A percentile compares a stretch with the other conserved stretches of the same genome.
phyloP scores from a whole-genome alignment of 2,329 filamentous ascomycete species.

The Talaromyces sp. region DNA sequence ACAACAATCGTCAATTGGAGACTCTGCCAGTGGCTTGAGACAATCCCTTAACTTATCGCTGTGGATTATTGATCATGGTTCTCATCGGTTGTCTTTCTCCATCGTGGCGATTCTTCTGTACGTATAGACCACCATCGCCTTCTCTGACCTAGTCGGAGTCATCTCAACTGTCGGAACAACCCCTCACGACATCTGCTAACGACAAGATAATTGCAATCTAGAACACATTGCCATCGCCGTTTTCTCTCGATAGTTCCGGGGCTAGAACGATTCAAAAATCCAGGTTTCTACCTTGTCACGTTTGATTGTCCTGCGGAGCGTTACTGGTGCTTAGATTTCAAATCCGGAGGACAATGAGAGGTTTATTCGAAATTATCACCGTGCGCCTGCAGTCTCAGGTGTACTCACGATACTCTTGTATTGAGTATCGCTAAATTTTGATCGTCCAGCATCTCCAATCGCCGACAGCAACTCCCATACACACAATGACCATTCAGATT shows the following conservation, averaged over 20 bases:
- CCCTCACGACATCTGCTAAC: not conserved
- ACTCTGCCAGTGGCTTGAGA: too few relatives aligned
- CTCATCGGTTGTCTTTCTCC: not conserved
- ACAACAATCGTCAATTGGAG: not conserved
- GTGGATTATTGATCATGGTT: not conserved
- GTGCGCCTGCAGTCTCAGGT: constrained; percentile 26
- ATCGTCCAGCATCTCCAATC: constrained; percentile 6
- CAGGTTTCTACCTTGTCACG: not conserved
- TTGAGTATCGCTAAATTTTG: constrained; percentile 9
- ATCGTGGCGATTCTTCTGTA: not conserved
- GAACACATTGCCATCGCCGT: not conserved
- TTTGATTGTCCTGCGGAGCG: not conserved
- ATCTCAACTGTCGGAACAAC: not conserved
- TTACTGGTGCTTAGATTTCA: not conserved
- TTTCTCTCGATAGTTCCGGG: not conserved
- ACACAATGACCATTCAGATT: constrained; percentile 23
- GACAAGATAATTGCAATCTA: not conserved
- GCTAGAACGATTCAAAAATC: not conserved
- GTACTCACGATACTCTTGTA: constrained; percentile 16
- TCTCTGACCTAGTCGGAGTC: not conserved
- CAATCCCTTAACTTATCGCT: not conserved
- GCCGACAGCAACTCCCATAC: constrained; percentile 1
- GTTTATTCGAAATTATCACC: constrained; percentile 22
- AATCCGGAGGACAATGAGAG: constrained; percentile 31
- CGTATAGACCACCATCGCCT: not conserved